Evolutionary conservation across 78 protist species (phyloP).

Genomic region (Dictyostelium intermedium): DNA sequence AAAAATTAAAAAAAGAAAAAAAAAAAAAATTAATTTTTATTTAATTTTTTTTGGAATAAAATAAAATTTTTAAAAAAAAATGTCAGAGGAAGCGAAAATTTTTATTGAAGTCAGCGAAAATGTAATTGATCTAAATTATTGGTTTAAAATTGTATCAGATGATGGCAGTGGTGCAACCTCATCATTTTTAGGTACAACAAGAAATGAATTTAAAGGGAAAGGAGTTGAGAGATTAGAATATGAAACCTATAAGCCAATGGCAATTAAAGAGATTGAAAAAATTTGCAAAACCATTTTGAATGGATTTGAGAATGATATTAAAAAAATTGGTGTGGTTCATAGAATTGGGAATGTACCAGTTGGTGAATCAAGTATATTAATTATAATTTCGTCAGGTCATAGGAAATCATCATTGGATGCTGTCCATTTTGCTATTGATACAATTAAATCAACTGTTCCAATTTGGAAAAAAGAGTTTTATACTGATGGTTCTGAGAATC

Average conservation of each 20-base stretch:
- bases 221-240: constrained; percentile 72
- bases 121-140: background rate
- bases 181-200: constrained; percentile 75
- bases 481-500: constrained; percentile 3
- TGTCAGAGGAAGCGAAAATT: background rate
- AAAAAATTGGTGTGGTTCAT: constrained; percentile 53
- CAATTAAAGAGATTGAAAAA: constrained; percentile 43
- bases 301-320: constrained; percentile 7
- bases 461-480: constrained; percentile 89
- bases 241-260: constrained; percentile 87
- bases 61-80: background rate
- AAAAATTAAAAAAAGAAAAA: too few species aligned
- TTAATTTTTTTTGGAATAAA: background rate
- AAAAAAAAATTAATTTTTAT: too few species aligned
- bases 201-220: constrained; percentile 75
- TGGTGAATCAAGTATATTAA: constrained; percentile 70
- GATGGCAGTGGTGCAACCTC: constrained; percentile 69
- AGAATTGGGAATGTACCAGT: constrained; percentile 78
- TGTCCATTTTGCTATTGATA: constrained; percentile 76
- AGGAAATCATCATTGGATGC: constrained; percentile 78
- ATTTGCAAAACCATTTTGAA: background rate
- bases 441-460: constrained; percentile 84
- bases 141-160: constrained; percentile 11
- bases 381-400: constrained; percentile 79
- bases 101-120: constrained; percentile 7